These are phyloP conservation scores for Staphylotrichum longicolle DNA, from an alignment of 495 filamentous ascomycete species.

Conservation along the genomic window DNA sequence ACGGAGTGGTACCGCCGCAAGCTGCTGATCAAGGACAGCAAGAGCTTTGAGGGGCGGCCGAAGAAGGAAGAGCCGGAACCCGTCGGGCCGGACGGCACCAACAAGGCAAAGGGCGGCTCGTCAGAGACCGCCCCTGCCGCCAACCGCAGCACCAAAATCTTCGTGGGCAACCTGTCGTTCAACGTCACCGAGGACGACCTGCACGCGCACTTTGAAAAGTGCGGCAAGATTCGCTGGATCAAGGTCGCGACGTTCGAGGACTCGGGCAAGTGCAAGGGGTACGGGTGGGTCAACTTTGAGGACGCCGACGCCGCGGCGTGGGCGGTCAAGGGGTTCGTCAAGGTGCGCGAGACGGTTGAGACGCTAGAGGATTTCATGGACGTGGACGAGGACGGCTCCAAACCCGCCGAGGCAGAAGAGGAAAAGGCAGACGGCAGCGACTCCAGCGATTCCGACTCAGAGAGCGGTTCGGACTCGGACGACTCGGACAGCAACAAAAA, in stretches of 20 bases:
- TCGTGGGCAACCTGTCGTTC: slow-evolving; percentile 89
- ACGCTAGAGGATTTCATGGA: slow-evolving; percentile 58
- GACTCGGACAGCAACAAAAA: slow-evolving; percentile 7
- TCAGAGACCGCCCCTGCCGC: not conserved
- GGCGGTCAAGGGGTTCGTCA: slow-evolving; percentile 79
- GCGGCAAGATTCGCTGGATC: slow-evolving; percentile 73
- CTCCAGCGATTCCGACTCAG: slow-evolving; percentile 39
- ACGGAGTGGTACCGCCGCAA: slow-evolving; percentile 69
- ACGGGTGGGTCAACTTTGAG: slow-evolving; percentile 89
- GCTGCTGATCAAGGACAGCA: slow-evolving; percentile 88
- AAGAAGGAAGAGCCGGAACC: slow-evolving; percentile 42
- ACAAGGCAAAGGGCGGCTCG: slow-evolving; percentile 31
- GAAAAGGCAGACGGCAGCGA: slow-evolving; percentile 42
- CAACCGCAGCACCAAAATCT: slow-evolving; percentile 70
- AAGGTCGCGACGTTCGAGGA: slow-evolving; percentile 96
- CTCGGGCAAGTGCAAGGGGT: slow-evolving; percentile 95
- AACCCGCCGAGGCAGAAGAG: slow-evolving; percentile 33
- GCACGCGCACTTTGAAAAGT: slow-evolving; percentile 72
- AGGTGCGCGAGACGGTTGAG: slow-evolving; percentile 55
- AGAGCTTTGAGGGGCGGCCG: slow-evolving; percentile 76
- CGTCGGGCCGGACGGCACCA: slow-evolving; percentile 21
- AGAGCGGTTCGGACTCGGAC: slow-evolving; percentile 31
- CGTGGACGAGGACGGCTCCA: slow-evolving; percentile 47
- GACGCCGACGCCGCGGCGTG: slow-evolving; percentile 68
- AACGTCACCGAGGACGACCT: slow-evolving; percentile 79